Conservation (phyloP, 345 rosid species). For the Gossypium mustelinum region DNA sequence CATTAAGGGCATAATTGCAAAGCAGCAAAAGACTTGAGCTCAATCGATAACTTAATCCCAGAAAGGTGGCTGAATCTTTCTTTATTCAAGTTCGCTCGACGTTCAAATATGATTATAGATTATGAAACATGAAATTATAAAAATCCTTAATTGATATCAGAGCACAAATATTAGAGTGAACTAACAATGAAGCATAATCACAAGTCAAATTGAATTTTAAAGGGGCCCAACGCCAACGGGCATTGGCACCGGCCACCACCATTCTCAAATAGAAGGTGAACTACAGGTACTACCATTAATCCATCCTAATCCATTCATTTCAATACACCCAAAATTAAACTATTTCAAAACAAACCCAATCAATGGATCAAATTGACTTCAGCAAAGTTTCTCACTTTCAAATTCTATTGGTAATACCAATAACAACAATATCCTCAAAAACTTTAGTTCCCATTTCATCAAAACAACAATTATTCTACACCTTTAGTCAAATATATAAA, state of each 20-base stretch:
- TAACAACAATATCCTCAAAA: background rate
- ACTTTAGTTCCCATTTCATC: slow-evolving; percentile 2
- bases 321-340: background rate
- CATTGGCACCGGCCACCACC: too few relatives aligned
- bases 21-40: too few relatives aligned
- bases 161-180: too few relatives aligned
- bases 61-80: too few relatives aligned
- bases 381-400: background rate
- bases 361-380: background rate
- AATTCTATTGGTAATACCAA: background rate
- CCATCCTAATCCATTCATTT: background rate
- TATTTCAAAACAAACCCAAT: background rate
- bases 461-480: slow-evolving; percentile 14
- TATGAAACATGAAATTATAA: too few relatives aligned
- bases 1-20: background rate
- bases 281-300: background rate
- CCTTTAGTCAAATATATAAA: background rate
- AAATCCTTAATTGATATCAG: too few relatives aligned
- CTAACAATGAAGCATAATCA: too few relatives aligned
- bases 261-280: background rate
- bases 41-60: too few relatives aligned
- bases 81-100: too few relatives aligned
- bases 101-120: too few relatives aligned
- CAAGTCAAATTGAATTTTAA: too few relatives aligned
- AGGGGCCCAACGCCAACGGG: too few relatives aligned